Base-by-base conservation (phyloP, 768 basidiomycete species). In the Termitomyces sp. region DNA sequence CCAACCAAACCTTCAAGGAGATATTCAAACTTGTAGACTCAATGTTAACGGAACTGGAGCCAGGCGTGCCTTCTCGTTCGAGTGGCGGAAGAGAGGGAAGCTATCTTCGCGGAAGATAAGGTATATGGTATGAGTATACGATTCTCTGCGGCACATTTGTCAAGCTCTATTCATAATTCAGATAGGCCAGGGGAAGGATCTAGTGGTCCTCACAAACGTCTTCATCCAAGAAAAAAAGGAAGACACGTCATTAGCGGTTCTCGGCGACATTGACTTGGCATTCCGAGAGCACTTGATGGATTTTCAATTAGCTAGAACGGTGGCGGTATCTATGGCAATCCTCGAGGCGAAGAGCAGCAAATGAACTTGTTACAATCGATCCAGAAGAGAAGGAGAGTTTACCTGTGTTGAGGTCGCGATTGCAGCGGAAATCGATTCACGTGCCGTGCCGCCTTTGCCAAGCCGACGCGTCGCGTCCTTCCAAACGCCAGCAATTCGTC, bases 381-480 rank as follows among this genome's bases (percentile, higher is more conserved):
- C 37, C 37, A n/a, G 18, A 39, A 39, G 37, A 54, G 33, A 44
- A 51, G 47, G 26, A 52, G 56, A 24, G n/a, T 57, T 61, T 61
- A 41, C 33, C 33, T 29, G 22, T 61, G 49, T 61, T 61, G 51
- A 34, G n/a, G 45, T 16, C 54, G 49, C 56, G 60, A 52, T 61
- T 55, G 24, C 37, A 52, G 28, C 60, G 60, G 60, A 58, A 51
- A 51, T 58, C 26, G 13, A 20, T 49, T 48, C 57, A 59, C 44
- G 56, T 57, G 56, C n/a, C n/a, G n/a, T n/a, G n/a, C n/a, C n/a
- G 31, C n/a, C 16, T 18, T 24, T 26, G 49, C 56, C 48, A 42
- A 57, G 56, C 28, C 8, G 12, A 34, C 49, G 34, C 47, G 53
- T 51, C 39, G 51, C 51, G 28, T 52, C 36, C 31, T 41, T 26